Evolutionary conservation across 176 grass and related monocot species (phyloP).

Genomic region (Oryza meridionalis): DNA sequence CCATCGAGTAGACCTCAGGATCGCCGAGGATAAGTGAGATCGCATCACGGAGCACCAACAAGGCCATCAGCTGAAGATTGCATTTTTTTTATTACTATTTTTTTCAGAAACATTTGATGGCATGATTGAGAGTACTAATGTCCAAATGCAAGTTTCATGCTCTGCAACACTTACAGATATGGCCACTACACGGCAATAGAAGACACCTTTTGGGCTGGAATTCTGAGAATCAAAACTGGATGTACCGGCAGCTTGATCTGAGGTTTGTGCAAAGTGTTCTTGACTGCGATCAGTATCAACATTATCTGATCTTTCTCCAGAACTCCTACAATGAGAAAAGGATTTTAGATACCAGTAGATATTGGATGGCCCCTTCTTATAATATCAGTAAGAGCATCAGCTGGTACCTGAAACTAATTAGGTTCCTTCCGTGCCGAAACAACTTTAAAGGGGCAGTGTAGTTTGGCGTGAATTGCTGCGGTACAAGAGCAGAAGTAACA

Average conservation of each 20-base stretch:
- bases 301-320: slow-evolving; percentile 38
- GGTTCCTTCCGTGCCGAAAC: slow-evolving; percentile 55
- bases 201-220: slow-evolving; percentile 37
- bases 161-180: slow-evolving; percentile 53
- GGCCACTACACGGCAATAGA: slow-evolving; percentile 53
- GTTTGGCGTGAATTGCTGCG: slow-evolving; percentile 63
- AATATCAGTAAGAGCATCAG: neutral
- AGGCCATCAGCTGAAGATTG: slow-evolving; percentile 59
- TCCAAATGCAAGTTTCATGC: neutral
- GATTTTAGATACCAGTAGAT: neutral
- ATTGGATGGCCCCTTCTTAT: neutral
- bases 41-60: slow-evolving; percentile 56
- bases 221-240: slow-evolving; percentile 30
- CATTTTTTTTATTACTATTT: neutral
- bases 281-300: slow-evolving; percentile 30
- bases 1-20: slow-evolving; percentile 38
- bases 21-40: slow-evolving; percentile 52
- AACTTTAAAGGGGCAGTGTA: slow-evolving; percentile 63
- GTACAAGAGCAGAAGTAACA: slow-evolving; percentile 2
- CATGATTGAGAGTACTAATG: neutral
- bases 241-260: slow-evolving; percentile 29
- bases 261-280: slow-evolving; percentile 2
- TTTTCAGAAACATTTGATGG: neutral
- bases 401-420: slow-evolving; percentile 59
- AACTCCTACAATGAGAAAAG: slow-evolving; percentile 39